Evolutionary conservation across 768 basidiomycete genomes (phyloP), one percentile per base, ranked within the genome.

Genomic region (Boletus subcaerulescens): DNA sequence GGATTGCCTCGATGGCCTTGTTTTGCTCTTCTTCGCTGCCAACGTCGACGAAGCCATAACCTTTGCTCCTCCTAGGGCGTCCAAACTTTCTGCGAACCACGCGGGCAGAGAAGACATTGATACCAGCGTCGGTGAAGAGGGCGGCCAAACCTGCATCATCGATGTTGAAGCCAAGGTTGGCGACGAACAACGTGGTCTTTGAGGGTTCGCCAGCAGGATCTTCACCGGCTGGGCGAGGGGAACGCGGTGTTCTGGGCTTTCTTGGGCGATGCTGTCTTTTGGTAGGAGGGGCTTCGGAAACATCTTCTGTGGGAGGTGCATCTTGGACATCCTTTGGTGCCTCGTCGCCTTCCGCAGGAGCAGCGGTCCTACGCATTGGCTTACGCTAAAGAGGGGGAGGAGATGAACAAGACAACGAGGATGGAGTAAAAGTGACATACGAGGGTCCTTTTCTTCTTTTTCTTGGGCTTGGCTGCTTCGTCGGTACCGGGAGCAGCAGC

Each of bases 1-100:
- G 81, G 58, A 94, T 81, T 60, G 84, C 83, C 53, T 84, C 84
- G 59, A 99, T 88, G 50, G 93, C 96, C 77, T 93, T 93, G 71
- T 86, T 72, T 77, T 99, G 96, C 73, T 94, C 86, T 63, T 85
- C 89, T 73, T 93, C 87, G 62, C 77, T 77, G 57, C 89, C 92
- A 59, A 97, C 92, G 64, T 98, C 95, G 68, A 99, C 96, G 67
- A 99, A 99, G 49, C 93, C 96, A 72, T 95, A 98, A 53, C 96
- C 96, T 75, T 96, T 96, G 81, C 89, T 92, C 73, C 85, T 89
- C 71, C 88, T 83, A 66, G 88, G 87, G 41, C 83, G 82, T 4
- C 91, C 92, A 80, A 83, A 92, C 65, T 86, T 84, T 67, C 87
- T 81, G 69, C 86, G 85, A 64, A 98, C 92, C 60, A 99, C 89